Evolutionary conservation across 441 rosid genomes (phyloP).

Genomic region (Mallotus japonicus): DNA sequence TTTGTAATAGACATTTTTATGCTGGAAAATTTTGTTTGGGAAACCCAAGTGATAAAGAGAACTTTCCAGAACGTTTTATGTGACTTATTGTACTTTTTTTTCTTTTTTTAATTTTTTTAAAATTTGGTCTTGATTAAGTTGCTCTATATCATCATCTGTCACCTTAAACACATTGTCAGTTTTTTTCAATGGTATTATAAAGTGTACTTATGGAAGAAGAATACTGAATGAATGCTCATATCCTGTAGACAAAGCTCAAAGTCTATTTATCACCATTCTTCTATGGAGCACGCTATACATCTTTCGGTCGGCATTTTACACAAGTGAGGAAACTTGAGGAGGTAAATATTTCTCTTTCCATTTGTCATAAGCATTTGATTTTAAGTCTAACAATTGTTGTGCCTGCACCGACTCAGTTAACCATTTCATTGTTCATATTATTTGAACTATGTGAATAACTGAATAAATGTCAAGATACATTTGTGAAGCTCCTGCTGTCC

Average conservation of each 20-base stretch:
- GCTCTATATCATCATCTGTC: neutral
- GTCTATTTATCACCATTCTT: conserved; percentile 65
- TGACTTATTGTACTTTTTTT: too few species aligned
- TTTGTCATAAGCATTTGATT: neutral
- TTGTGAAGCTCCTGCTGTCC: too few species aligned
- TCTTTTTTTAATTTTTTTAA: too few species aligned
- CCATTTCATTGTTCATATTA: neutral
- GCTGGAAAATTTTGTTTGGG: too few species aligned
- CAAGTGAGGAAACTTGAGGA: conserved; percentile 54
- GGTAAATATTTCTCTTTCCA: conserved; percentile 36
- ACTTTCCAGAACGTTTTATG: too few species aligned
- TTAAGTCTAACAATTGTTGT: neutral
- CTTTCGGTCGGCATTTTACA: conserved; percentile 82
- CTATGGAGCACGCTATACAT: conserved; percentile 61
- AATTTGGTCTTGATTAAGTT: neutral
- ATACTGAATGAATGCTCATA: conserved; percentile 13
- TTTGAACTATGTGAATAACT: too few species aligned
- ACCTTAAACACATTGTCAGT: neutral
- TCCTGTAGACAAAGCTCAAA: conserved; percentile 52
- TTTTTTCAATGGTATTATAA: neutral
- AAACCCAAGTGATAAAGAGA: too few species aligned
- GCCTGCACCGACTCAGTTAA: neutral
- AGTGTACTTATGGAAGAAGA: too few species aligned
- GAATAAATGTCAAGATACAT: too few species aligned
- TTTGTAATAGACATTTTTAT: too few species aligned